Base-by-base conservation (phyloP, 208 protist genomes). In the Acanthamoeba triangularis region DNA sequence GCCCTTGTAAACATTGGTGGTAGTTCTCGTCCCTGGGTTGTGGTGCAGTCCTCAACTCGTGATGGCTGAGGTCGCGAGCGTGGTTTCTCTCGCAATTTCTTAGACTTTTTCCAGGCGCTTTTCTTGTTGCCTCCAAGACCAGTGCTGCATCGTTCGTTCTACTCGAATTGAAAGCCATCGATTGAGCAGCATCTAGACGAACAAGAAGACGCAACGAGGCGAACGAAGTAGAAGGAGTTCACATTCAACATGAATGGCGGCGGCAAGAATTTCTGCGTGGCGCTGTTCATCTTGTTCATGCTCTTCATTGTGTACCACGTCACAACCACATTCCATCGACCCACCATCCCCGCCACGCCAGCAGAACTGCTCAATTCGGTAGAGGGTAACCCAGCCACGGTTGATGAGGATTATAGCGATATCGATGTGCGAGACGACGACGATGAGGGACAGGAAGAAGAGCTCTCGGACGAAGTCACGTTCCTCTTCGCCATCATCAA, bases 401-500 rank as follows among this genome's bases (percentile, higher is more conserved):
- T 16, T 13, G 33, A 76, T 44, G 67, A 76, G 28, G 11, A 76
- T 16, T 13, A 18, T 7, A 76, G 67, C 25, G 6, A 13, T n/a
- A 8, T 41, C 13, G 41, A 59, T 56, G 47, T 28, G 25, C 7
- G 6, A 18, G 69, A 78, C 30, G 69, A 47, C 7, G 76, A 85
- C 0, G 76, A 85, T 6, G 76, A 85, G 18, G 85, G 72, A 25
- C 23, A 67, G 49, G 61, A 93, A n/a, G 87, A 93, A 25, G 56
- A 10, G 3, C 87, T 93, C 8, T 49, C 87, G 37, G 87, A 93
- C 30, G 87, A 93, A 3, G n/a, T 93, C 20, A 93, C 87, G 6
- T 93, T 93, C 44, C 59, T 93, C 8, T 93, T 93, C 67, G 87
- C 87, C 41, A 76, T 76, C 35, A 93, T 93, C 65, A 74, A 93